Conservation (phyloP, 306 rosid species). For the Lathyrus aphaca region DNA sequence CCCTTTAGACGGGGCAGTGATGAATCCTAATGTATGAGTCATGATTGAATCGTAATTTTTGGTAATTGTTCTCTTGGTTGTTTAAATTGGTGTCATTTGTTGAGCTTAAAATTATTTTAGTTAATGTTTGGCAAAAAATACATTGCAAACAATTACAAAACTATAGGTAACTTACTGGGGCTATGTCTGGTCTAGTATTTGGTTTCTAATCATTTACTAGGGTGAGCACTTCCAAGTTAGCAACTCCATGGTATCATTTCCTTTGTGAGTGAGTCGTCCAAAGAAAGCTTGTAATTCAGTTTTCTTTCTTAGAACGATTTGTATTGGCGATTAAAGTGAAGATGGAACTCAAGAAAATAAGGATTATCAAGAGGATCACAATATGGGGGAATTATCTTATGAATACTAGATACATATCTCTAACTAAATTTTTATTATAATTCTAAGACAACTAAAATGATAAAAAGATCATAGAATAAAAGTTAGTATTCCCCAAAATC, state of each 20-base stretch:
- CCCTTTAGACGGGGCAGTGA: not conserved
- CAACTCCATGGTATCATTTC: not conserved
- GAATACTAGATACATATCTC: slow-evolving; percentile 16
- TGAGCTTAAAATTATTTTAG: not conserved
- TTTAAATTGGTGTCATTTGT: not conserved
- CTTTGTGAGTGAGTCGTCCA: not conserved
- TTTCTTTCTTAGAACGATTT: not conserved
- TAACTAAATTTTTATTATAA: slow-evolving; percentile 10
- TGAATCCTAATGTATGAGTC: not conserved
- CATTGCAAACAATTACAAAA: not conserved
- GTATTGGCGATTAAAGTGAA: not conserved
- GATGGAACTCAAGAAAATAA: not conserved
- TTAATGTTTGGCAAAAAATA: not conserved
- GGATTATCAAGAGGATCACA: not conserved
- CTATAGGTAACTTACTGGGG: not conserved
- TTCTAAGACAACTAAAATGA: slow-evolving; percentile 7
- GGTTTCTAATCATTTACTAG: not conserved
- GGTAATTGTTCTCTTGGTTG: not conserved
- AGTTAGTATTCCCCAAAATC: slow-evolving; percentile 1
- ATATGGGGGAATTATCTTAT: not conserved
- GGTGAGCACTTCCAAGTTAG: not conserved
- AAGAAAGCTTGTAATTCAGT: not conserved
- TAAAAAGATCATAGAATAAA: slow-evolving; percentile 14
- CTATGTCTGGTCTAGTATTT: not conserved
- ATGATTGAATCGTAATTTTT: not conserved